Base-by-base conservation (phyloP, 2,329 filamentous ascomycete species). In the Didymella segeticola region DNA sequence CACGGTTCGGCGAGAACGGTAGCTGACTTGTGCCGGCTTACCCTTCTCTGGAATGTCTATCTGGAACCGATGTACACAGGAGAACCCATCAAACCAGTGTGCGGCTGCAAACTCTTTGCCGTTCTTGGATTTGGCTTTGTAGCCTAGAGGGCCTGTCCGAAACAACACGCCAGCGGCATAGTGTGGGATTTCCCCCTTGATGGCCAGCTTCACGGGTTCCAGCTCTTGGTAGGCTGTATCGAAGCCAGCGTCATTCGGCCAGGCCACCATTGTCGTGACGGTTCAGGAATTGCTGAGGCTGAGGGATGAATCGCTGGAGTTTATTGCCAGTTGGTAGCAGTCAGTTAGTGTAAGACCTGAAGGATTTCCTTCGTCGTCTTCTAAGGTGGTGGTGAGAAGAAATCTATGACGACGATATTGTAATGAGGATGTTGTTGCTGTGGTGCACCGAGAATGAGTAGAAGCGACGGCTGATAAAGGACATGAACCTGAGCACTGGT, bases 11-110 rank as follows among this genome's bases (percentile, higher is more conserved):
- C 88, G 82, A 1, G 90, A 95, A 6, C 87, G 88, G 70, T 93
- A 93, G 20, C 82, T 77, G 2, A 93, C 87, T 27, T 77, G 75
- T 9, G 67, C 23, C 53, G 64, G 47, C 14, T 37, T 11, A 1
- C 66, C 67, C 15, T 74, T 52, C 0, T 74, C 64, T 0, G 81
- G 69, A 3, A 85, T 64, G 31, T 71, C 67, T 26, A 93, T 88
- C 52, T 90, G 82, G 68, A 93, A 93, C 23, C 84, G 85, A 74
- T 93, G 89, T 1, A 85, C 80, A 49, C 89, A 84, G 3, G 85
- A 83, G 53, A 91, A 86, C 5, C 89, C 89, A 68, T 95, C 91
- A 62, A 95, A 95, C 90, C 90, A 95, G 71, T 95, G 90, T 1
- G 81, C 83, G 11, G 87, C 79, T 26, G 80, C 78, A 64, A 87